These are phyloP conservation scores for Schwanniomyces sp. DNA, from an alignment of 805 yeast genomes.

Conservation along the genomic window DNA sequence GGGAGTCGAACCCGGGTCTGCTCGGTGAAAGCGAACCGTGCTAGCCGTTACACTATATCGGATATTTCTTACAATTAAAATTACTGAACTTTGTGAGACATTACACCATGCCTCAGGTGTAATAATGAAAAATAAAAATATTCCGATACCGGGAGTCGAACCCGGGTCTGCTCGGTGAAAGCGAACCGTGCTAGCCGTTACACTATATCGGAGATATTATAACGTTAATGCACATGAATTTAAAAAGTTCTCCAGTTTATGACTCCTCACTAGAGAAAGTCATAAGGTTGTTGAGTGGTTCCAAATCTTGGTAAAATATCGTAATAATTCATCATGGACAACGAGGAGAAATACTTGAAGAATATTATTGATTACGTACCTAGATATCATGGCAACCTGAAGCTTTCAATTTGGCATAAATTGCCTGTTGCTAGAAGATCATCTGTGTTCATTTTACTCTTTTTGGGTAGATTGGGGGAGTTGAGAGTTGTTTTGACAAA, in stretches of 20 bases:
- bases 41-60: conserved; percentile 37
- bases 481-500: conserved; percentile 77
- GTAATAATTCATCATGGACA: not conserved
- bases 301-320: no score
- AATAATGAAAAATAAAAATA: conserved; percentile 5
- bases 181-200: conserved; percentile 57
- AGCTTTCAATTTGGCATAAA: conserved; percentile 55
- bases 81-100: no score
- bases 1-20: conserved; percentile 82
- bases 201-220: conserved; percentile 47
- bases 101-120: no score
- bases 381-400: conserved; percentile 25
- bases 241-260: no score
- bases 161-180: conserved; percentile 65
- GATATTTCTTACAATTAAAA: no score
- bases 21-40: conserved; percentile 57
- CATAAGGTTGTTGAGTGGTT: no score
- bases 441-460: conserved; percentile 74
- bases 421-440: conserved; percentile 72
- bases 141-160: conserved; percentile 88
- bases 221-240: no score
- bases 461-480: conserved; percentile 71
- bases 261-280: no score
- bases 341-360: conserved; percentile 19
- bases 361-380: conserved; percentile 36